Base-by-base conservation (phyloP, 2,329 filamentous ascomycete genomes). In the Penicillium glabrum region DNA sequence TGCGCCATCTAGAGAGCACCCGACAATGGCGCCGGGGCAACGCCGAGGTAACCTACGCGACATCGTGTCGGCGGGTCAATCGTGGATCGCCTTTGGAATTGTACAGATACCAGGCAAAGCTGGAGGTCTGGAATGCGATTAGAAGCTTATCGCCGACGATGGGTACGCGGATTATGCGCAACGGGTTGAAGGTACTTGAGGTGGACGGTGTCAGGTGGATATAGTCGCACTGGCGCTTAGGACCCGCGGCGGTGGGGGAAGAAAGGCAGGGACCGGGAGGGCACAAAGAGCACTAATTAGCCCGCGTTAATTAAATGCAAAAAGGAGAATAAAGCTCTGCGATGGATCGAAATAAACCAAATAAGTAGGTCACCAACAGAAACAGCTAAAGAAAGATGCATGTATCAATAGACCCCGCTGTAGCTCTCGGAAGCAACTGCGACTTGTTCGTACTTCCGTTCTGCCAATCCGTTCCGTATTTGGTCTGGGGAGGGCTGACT, bases 171-270 rank as follows among this genome's bases (percentile, higher is more conserved):
- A 56, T 56, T 39, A 16, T 16, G 58, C 51, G 55, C 49, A 54
- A 61, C 29, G 33, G 31, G 47, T 23, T 16, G 46, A 47, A 47
- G 47, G 59, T 58, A 55, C 59, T 60, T 54, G 41, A 33, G 56
- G 39, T 27, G 24, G 43, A 39, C 44, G 50, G 57, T 23, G 39
- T 64, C 53, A 62, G 64, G 64, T 62, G 65, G 61, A 61, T 64
- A 60, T 59, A 66, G 67, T 64, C 64, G 64, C 65, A 68, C 68
- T 72, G 72, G 73, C 72, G 72, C 70, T 74, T 73, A 71, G 61
- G 66, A 69, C 59, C 69, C 67, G 72, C 70, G 72, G 72, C 72
- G 72, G 70, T 39, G 51, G 41, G 41, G 51, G 41, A 31, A 46
- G 41, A 53, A 53, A 73, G 47, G 29, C 19, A 24, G 44, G 51